Evolutionary conservation across 2,329 filamentous ascomycete species (phyloP).

Genomic region (Cladosporium sp.): DNA sequence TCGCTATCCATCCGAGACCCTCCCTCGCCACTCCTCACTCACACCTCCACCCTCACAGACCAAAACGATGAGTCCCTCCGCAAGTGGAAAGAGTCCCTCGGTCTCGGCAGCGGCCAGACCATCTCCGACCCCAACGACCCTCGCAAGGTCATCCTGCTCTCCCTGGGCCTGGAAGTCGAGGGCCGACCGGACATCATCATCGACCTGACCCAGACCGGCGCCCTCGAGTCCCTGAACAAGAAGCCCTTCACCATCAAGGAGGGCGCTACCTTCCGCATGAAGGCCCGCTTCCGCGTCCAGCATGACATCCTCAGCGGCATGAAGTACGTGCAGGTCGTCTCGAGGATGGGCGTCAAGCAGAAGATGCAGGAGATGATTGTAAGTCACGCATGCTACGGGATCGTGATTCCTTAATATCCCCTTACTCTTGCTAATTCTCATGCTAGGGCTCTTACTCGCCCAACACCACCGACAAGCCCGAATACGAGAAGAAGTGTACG

Average conservation of each 20-base stretch:
- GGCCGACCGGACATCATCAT: slow-evolving; percentile 85
- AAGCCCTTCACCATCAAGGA: slow-evolving; percentile 98
- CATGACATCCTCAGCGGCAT: slow-evolving; percentile 93
- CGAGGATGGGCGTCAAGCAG: slow-evolving; percentile 82
- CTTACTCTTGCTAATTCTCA: neutral
- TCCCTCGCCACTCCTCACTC: slow-evolving; percentile 14
- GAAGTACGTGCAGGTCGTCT: slow-evolving; percentile 94
- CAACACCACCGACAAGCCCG: slow-evolving; percentile 81
- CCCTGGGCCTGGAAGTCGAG: slow-evolving; percentile 80
- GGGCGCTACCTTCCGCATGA: slow-evolving; percentile 90
- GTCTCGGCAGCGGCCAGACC: slow-evolving; percentile 66
- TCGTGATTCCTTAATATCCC: neutral
- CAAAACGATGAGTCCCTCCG: slow-evolving; percentile 88
- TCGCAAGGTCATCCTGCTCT: slow-evolving; percentile 89
- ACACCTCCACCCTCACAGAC: slow-evolving; percentile 46
- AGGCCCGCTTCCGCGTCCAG: slow-evolving; percentile 90
- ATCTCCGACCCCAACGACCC: slow-evolving; percentile 67
- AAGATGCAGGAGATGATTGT: slow-evolving; percentile 99
- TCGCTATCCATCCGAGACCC: slow-evolving; percentile 38
- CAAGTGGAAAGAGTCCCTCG: slow-evolving; percentile 96
- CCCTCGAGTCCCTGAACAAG: slow-evolving; percentile 77
- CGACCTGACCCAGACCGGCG: slow-evolving; percentile 74
- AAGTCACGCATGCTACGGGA: slow-evolving; percentile 41
- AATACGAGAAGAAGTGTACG: slow-evolving; percentile 86
- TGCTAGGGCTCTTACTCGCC: slow-evolving; percentile 85